A percentile compares a stretch with the other conserved stretches of the same genome.
Evolutionary conservation across 495 filamentous ascomycete species (phyloP).

Genomic region (Neohortaea acidophila): DNA sequence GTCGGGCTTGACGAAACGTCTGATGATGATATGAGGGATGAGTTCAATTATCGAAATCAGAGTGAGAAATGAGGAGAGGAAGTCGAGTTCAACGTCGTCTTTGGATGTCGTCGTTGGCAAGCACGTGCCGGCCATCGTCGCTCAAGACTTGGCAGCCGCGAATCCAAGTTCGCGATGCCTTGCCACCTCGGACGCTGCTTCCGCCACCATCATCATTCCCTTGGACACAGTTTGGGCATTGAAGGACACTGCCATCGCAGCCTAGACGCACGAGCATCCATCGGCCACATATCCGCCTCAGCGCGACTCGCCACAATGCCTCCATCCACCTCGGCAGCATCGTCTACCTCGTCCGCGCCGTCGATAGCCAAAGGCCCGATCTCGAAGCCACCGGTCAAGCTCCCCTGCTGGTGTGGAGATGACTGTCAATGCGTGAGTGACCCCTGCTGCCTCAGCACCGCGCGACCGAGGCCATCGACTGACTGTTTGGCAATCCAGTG

Average conservation of each 20-base stretch:
- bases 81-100: too few species aligned
- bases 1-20: too few species aligned
- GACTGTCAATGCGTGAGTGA: constrained; percentile 14
- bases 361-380: constrained; percentile 5
- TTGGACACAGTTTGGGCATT: neutral
- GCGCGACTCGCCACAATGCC: constrained; percentile 7
- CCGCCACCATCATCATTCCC: neutral
- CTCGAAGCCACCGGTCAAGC: constrained; percentile 7
- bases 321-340: constrained; percentile 10
- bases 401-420: constrained; percentile 14
- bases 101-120: too few species aligned
- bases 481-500: too few species aligned
- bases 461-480: too few species aligned
- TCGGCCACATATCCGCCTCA: neutral
- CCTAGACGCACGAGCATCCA: neutral
- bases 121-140: too few species aligned
- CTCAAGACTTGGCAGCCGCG: too few species aligned
- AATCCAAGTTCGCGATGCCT: too few species aligned
- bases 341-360: constrained; percentile 1
- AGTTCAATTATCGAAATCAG: too few species aligned
- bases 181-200: neutral
- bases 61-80: too few species aligned
- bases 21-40: too few species aligned
- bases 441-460: too few species aligned
- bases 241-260: neutral